Evolutionary conservation across 1,139 yeast species (phyloP), one percentile per base, ranked within the genome.

Genomic region (Yamadazyma diospyri): DNA sequence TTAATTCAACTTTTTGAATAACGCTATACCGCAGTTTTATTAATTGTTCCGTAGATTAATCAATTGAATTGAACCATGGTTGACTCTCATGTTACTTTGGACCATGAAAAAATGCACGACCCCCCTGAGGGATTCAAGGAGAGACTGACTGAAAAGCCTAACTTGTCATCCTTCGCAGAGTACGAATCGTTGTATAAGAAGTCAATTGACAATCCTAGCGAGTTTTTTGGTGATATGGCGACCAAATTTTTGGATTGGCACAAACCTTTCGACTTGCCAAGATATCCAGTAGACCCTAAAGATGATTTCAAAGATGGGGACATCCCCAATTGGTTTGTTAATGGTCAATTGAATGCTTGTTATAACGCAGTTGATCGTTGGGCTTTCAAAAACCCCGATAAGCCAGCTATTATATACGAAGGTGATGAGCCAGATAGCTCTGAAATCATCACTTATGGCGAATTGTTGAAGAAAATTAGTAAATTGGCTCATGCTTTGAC

Each of bases 361-460:
- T 83, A 79, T 61, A 84, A 84, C 51, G 76, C 82, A 47, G 85
- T 84, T 35, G 94, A 84, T 56, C 74, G 92, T 52, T 85, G 86
- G 73, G 94, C 94, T 4, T 55, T 78, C 38, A 65, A 69, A 47
- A 72, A 76, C 48, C 94, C 94, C 16, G 56, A 79, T 51, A 81
- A 81, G 55, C 72, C 79, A 3, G 94, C 94, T n/a, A 75, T 83
- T 40, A 69, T 82, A 41, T 84, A 81, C 55, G 94, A 84, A 60
- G 86, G 84, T 30, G 94, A 84, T 54, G 92, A 82, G 56, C 79
- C 79, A 25, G 70, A 73, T 41, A 67, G 76, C 43, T 86, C 87
- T 8, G 61, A 76, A 50, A 67, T 64, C 27, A 67, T 83, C 46
- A 74, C 88, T 23, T 84, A 81, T 55, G 83, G 82, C 28, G 83